Percentiles rank a stretch among this genome's conserved stretches.
These are phyloP conservation scores for Coelastrella sp. DNA, from an alignment of 139 green algal genomes.

Conservation along the genomic window DNA sequence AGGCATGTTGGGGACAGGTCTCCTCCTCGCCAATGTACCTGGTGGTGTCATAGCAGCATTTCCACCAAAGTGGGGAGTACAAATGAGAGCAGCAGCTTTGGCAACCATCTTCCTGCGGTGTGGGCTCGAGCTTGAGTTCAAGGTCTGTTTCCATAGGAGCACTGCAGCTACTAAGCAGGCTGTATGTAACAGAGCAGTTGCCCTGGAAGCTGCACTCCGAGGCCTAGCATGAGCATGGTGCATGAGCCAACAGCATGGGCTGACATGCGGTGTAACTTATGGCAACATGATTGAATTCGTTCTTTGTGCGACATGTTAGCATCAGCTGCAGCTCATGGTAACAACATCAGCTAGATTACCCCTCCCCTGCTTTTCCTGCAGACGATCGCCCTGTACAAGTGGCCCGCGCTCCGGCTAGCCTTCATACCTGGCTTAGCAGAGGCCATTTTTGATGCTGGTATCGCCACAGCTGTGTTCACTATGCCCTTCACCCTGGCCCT, in stretches of 20 bases:
- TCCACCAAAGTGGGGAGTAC: constrained; percentile 67
- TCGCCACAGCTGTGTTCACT: constrained; percentile 66
- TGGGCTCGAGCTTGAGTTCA: constrained; percentile 84
- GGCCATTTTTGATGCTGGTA: constrained; percentile 74
- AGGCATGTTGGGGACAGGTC: constrained; percentile 79
- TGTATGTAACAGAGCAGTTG: too few relatives aligned
- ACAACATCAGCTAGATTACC: background rate
- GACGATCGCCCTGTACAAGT: constrained; percentile 53
- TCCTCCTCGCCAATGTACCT: constrained; percentile 76
- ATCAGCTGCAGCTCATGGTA: background rate
- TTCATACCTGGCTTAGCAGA: constrained; percentile 74
- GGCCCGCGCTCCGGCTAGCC: constrained; percentile 43
- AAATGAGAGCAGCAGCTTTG: constrained; percentile 78
- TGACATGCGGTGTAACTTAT: too few relatives aligned
- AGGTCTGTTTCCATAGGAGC: constrained; percentile 49
- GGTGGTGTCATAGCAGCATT: constrained; percentile 65
- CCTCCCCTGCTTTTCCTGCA: background rate
- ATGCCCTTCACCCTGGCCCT: constrained; percentile 73
- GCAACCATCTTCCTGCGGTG: constrained; percentile 88
- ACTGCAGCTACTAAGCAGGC: too few relatives aligned
- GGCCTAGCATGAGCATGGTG: background rate
- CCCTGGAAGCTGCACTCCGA: background rate
- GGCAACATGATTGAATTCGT: background rate
- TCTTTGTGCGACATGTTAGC: background rate
- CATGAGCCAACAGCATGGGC: background rate